Evolutionary conservation across 768 basidiomycete species (phyloP).

Genomic region (Suillus subalutaceus): DNA sequence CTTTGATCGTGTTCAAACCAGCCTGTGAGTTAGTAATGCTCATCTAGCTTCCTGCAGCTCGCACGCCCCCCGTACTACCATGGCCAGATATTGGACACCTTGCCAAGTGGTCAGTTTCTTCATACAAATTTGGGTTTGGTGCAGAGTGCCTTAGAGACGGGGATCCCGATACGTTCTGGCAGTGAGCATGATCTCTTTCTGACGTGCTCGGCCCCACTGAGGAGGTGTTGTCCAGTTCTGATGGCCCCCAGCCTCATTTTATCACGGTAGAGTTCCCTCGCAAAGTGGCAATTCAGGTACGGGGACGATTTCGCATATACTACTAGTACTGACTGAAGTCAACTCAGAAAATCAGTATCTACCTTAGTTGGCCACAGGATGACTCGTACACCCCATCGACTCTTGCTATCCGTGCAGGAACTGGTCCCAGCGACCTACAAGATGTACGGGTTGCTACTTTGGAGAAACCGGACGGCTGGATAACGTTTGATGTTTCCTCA

Average conservation of each 20-base stretch:
- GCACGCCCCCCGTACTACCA: constrained; percentile 53
- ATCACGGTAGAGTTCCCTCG: constrained; percentile 93
- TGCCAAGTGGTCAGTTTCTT: constrained; percentile 96
- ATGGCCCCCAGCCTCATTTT: constrained; percentile 96
- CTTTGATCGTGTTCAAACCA: constrained; percentile 3
- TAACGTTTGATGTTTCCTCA: constrained; percentile 81
- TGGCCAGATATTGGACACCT: constrained; percentile 87
- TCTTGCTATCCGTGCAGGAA: constrained; percentile 89
- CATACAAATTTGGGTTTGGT: constrained; percentile 95
- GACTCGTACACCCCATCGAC: constrained; percentile 98
- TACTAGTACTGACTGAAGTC: background rate
- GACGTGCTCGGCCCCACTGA: background rate
- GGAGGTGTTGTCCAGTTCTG: constrained; percentile 54
- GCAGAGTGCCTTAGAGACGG: constrained; percentile 88
- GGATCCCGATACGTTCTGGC: constrained; percentile 96
- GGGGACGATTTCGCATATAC: constrained; percentile 16
- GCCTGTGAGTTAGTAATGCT: background rate
- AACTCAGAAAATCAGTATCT: constrained; percentile 81
- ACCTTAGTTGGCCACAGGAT: constrained; percentile 79
- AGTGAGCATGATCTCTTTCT: constrained; percentile 57
- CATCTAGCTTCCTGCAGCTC: constrained; percentile 23
- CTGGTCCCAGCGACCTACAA: constrained; percentile 88
- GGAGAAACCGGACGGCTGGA: constrained; percentile 94
- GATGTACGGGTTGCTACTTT: constrained; percentile 86
- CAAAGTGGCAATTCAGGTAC: constrained; percentile 85